Evolutionary conservation across 441 rosid genomes (phyloP).

Genomic region (Gossypium gossypioides): DNA sequence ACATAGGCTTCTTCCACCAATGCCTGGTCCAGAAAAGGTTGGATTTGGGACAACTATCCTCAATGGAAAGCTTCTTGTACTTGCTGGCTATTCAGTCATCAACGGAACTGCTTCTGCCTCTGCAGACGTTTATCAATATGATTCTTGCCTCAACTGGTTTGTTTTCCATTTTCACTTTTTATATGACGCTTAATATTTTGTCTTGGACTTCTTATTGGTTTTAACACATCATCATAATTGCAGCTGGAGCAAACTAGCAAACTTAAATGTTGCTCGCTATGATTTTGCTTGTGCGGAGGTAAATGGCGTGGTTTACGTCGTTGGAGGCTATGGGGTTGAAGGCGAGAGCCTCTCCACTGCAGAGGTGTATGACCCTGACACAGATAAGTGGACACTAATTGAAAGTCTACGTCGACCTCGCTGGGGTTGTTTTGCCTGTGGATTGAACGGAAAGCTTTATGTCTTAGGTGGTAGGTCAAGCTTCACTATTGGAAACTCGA

Average conservation of each 20-base stretch:
- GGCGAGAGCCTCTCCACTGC: constrained; percentile 71
- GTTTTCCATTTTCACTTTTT: constrained; percentile 6
- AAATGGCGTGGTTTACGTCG: constrained; percentile 69
- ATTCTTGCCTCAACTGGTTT: constrained; percentile 92
- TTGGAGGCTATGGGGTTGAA: constrained; percentile 69
- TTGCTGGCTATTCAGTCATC: constrained; percentile 60
- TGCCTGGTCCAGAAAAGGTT: constrained; percentile 69
- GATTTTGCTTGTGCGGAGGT: constrained; percentile 87
- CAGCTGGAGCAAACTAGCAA: constrained; percentile 82
- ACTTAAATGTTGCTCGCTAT: constrained; percentile 71
- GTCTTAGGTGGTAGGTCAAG: constrained; percentile 96
- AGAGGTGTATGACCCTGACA: constrained; percentile 72
- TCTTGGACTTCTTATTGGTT: not conserved
- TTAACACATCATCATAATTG: constrained; percentile 15
- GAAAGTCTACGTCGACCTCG: constrained; percentile 82
- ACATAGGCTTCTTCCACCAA: constrained; percentile 52
- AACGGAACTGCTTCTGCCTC: constrained; percentile 53
- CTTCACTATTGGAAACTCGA: constrained; percentile 89
- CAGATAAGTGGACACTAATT: constrained; percentile 51
- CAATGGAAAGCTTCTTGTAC: constrained; percentile 70
- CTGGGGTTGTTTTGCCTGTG: constrained; percentile 82
- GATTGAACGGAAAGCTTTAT: constrained; percentile 77
- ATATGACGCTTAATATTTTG: not conserved
- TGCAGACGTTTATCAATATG: constrained; percentile 74
- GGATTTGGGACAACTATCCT: constrained; percentile 72